Conservation (phyloP, 2,329 filamentous ascomycete genomes). For the Scedosporium minutisporum region DNA sequence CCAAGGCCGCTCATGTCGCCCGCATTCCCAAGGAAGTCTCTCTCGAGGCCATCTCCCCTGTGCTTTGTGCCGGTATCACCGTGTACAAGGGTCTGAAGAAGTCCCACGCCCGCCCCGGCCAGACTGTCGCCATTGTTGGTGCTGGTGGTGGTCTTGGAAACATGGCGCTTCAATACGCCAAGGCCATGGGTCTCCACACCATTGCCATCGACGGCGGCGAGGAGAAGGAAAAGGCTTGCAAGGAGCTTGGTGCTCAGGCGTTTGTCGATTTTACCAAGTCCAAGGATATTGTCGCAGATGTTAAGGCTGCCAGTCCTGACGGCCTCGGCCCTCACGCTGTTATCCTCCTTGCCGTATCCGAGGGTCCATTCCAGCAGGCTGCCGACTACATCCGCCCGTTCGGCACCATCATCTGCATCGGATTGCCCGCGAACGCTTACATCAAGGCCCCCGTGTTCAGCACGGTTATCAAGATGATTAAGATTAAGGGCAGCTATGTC, state of each 20-base stretch:
- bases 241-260: conserved; percentile 57
- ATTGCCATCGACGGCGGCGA: conserved; percentile 77
- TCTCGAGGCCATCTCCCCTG: conserved; percentile 68
- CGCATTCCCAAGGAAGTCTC: conserved; percentile 68
- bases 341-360: conserved; percentile 72
- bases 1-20: conserved; percentile 76
- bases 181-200: conserved; percentile 74
- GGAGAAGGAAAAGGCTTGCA: conserved; percentile 67
- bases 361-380: conserved; percentile 94
- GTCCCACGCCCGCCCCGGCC: conserved; percentile 61
- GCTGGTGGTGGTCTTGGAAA: conserved; percentile 75
- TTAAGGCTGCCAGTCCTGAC: conserved; percentile 70
- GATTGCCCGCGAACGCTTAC: conserved; percentile 70
- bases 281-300: conserved; percentile 72
- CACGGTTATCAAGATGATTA: conserved; percentile 81
- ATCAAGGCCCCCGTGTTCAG: conserved; percentile 81
- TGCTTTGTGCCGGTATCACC: conserved; percentile 78
- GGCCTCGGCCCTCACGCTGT: conserved; percentile 81
- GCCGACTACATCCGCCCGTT: conserved; percentile 76
- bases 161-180: conserved; percentile 77
- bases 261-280: conserved; percentile 75
- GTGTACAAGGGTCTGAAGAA: conserved; percentile 91
- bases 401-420: conserved; percentile 80
- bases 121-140: conserved; percentile 76
- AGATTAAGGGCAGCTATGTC: conserved; percentile 87